These are phyloP conservation scores for Fistulifera pelliculosa DNA, from an alignment of 108 stramenopile genomes.

Conservation along the genomic window DNA sequence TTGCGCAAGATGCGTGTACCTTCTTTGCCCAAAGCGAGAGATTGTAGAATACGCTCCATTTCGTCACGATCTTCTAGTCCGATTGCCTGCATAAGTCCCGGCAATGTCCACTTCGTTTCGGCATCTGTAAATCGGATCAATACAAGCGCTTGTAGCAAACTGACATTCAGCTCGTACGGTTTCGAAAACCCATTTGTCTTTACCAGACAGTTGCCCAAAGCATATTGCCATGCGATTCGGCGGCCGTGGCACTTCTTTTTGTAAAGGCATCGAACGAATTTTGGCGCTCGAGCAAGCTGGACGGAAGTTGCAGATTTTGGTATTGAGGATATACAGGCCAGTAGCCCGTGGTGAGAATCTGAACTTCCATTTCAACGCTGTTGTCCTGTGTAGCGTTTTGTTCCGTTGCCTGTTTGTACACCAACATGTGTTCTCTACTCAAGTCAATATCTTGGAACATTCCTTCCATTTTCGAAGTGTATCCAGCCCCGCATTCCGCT, in stretches of 20 bases:
- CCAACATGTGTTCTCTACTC: constrained; percentile 79
- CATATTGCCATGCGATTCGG: constrained; percentile 93
- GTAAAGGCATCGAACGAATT: constrained; percentile 72
- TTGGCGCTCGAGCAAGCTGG: constrained; percentile 40
- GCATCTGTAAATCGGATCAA: constrained; percentile 77
- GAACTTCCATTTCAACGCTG: constrained; percentile 76
- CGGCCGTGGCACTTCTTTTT: constrained; percentile 89
- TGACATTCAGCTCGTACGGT: constrained; percentile 74
- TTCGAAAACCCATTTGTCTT: constrained; percentile 27
- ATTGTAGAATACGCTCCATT: constrained; percentile 78
- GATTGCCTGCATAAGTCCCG: constrained; percentile 62
- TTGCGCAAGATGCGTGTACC: constrained; percentile 74
- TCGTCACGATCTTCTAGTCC: constrained; percentile 85
- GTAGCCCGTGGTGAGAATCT: constrained; percentile 90
- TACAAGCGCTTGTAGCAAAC: constrained; percentile 88
- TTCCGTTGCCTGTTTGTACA: constrained; percentile 52
- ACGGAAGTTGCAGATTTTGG: constrained; percentile 54
- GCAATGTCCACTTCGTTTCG: constrained; percentile 40
- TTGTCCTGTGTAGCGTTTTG: constrained; percentile 7
- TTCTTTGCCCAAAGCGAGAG: constrained; percentile 77
- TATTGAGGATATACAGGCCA: constrained; percentile 93
- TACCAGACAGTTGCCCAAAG: constrained; percentile 80
- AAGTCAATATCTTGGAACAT: constrained; percentile 99
- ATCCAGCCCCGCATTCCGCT: constrained; percentile 95
- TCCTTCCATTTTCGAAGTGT: constrained; percentile 98